A percentile compares a stretch with the other conserved stretches of the same genome.
phyloP scores from a whole-genome alignment of 2,329 filamentous ascomycete species.

The Botrytis paeoniae region DNA sequence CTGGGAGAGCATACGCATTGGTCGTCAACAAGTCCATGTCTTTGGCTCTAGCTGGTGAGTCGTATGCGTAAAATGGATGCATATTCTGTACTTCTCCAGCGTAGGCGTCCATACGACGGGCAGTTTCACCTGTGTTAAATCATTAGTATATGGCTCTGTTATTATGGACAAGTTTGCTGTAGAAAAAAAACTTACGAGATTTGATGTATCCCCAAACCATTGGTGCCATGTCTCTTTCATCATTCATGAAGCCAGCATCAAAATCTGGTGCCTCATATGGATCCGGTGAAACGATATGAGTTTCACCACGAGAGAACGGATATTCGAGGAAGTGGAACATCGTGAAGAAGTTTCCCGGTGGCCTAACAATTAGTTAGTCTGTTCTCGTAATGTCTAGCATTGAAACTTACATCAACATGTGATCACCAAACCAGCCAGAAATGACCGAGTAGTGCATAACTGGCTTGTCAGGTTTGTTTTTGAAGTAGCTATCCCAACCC shows the following conservation, averaged over 20 bases:
- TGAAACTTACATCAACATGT: slow-evolving; percentile 53
- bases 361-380: slow-evolving; percentile 45
- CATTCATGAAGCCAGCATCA: slow-evolving; percentile 81
- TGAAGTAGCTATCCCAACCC: slow-evolving; percentile 80
- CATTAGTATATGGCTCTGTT: background rate
- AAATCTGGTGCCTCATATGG: slow-evolving; percentile 75
- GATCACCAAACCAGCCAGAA: slow-evolving; percentile 58
- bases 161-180: slow-evolving; percentile 28
- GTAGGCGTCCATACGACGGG: slow-evolving; percentile 54
- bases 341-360: slow-evolving; percentile 50
- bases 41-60: slow-evolving; percentile 65
- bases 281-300: slow-evolving; percentile 57
- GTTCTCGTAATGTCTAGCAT: background rate
- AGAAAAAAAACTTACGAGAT: slow-evolving; percentile 56
- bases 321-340: slow-evolving; percentile 55
- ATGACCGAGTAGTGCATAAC: slow-evolving; percentile 85
- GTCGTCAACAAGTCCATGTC: slow-evolving; percentile 75
- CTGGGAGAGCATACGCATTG: slow-evolving; percentile 68
- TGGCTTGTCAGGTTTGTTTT: slow-evolving; percentile 80
- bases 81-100: slow-evolving; percentile 47
- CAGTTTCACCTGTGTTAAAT: slow-evolving; percentile 53
- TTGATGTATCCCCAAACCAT: slow-evolving; percentile 67
- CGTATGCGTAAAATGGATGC: slow-evolving; percentile 71
- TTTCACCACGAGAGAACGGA: slow-evolving; percentile 57
- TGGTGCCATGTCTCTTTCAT: slow-evolving; percentile 78